phyloP scores from a whole-genome alignment of 768 basidiomycete species.

The Kwoniella europaea region DNA sequence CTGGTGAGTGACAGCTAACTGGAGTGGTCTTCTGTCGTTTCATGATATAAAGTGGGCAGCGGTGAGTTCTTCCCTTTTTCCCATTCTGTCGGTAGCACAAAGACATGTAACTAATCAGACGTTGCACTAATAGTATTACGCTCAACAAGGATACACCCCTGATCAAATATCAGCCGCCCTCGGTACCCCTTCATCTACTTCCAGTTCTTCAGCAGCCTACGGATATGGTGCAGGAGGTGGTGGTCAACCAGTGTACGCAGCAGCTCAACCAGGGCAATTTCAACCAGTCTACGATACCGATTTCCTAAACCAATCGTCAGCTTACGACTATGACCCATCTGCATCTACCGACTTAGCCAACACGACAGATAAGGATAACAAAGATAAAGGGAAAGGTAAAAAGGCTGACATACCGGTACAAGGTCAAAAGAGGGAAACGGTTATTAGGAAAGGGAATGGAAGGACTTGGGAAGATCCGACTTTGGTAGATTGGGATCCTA shows the following conservation, averaged over 20 bases:
- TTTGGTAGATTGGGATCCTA: constrained; percentile 94
- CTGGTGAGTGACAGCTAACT: neutral
- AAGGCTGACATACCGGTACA: constrained; percentile 8
- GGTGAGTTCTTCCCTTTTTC: constrained; percentile 24
- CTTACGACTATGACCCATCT: constrained; percentile 43
- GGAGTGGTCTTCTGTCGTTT: neutral
- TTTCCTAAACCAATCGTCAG: constrained; percentile 41
- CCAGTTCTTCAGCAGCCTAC: constrained; percentile 15
- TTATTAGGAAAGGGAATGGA: constrained; percentile 91
- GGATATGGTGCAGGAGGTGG: constrained; percentile 23
- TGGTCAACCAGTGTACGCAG: constrained; percentile 1
- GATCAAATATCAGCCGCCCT: constrained; percentile 34
- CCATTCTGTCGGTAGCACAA: neutral
- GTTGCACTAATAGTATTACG: constrained; percentile 45
- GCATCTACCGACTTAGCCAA: constrained; percentile 8
- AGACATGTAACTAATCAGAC: neutral
- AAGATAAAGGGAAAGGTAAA: constrained; percentile 5
- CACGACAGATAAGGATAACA: neutral
- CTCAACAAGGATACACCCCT: constrained; percentile 54
- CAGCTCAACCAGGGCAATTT: constrained; percentile 24
- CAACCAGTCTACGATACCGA: constrained; percentile 41
- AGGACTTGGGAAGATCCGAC: constrained; percentile 99
- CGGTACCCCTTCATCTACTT: constrained; percentile 23
- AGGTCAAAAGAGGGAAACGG: constrained; percentile 77
- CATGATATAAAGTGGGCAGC: constrained; percentile 48